Evolutionary conservation across 2,329 filamentous ascomycete genomes (phyloP), one percentile per base, ranked within the genome.

Genomic region (Arthroderma sp.): DNA sequence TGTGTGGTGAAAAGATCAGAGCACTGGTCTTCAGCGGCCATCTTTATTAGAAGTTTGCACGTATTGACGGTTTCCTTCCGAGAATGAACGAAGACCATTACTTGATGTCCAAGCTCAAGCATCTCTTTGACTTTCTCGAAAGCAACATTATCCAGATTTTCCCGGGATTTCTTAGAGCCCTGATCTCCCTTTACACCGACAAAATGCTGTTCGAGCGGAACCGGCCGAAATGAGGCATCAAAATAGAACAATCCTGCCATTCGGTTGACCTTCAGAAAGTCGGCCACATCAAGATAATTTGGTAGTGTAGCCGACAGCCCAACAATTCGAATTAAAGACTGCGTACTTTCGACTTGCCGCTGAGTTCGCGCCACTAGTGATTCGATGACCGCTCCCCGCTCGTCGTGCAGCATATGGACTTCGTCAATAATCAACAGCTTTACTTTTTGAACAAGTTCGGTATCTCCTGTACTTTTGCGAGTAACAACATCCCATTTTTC

Each of bases 401-500:
- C 91, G 61, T 98, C 91, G 57, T 98, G 93, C 55, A 98, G 80
- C 93, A 98, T 98, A 60, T 98, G 91, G 1, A 98, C 91, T 67
- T 98, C 91, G 62, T 98, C 91, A 50, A 98, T 96, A 56, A 98
- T 96, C 48, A 98, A 74, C 1, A 98, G 72, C 7, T 89, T 80
- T 27, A 98, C 91, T 61, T 98, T 98, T 57, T 98, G 91, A 9
- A 98, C 93, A 3, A 98, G 75, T 60, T 96, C 91, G 0, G 91
- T 96, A 59, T 98, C 91, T 10, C 93, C 91, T 1, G 88, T 96
- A 46, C 89, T 93, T 65, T 96, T 98, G 49, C 91, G 77, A 3
- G 91, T 98, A 4, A 98, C 85, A 1, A 98, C 91, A 61, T 98
- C 91, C 93, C 93, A 98, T 65, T 98, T 98, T 66, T 98, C 91